A percentile compares a stretch with the other conserved stretches of the same genome.
These are phyloP conservation scores for Heritiera fomes DNA, from an alignment of 345 rosid species.

Conservation along the genomic window DNA sequence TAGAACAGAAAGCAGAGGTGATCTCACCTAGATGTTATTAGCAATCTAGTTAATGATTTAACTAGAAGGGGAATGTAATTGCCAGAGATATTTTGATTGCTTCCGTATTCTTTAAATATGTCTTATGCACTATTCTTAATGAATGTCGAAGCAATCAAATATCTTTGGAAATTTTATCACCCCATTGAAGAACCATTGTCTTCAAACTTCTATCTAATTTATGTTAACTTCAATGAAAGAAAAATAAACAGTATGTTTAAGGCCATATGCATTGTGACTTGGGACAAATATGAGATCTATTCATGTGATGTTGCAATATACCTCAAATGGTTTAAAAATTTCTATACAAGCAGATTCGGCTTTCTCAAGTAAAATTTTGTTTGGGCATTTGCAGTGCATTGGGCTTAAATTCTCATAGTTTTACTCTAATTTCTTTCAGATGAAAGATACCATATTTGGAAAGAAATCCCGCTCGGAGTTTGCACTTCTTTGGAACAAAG, in stretches of 20 bases:
- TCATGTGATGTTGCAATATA: neutral
- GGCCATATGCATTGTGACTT: conserved; percentile 1
- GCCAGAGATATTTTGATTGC: neutral
- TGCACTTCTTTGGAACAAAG: conserved; percentile 74
- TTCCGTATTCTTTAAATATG: neutral
- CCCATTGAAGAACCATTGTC: neutral
- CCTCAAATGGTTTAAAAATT: conserved; percentile 4
- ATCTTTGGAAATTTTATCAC: neutral
- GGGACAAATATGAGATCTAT: neutral
- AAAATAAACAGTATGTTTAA: neutral
- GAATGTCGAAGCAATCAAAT: neutral
- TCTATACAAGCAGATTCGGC: conserved; percentile 3
- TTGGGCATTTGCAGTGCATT: neutral
- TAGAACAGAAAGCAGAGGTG: neutral
- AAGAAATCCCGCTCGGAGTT: conserved; percentile 54
- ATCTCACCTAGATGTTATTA: neutral
- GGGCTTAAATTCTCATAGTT: conserved; percentile 16
- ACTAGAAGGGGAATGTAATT: neutral
- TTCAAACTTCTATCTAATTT: neutral
- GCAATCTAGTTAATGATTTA: neutral
- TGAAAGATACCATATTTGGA: conserved; percentile 57
- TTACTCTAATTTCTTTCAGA: conserved; percentile 40
- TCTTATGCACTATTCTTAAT: neutral
- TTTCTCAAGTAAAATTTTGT: neutral
- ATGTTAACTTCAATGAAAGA: neutral